phyloP scores from a whole-genome alignment of 305 asterid genomes.

The Ilex paraguariensis region DNA sequence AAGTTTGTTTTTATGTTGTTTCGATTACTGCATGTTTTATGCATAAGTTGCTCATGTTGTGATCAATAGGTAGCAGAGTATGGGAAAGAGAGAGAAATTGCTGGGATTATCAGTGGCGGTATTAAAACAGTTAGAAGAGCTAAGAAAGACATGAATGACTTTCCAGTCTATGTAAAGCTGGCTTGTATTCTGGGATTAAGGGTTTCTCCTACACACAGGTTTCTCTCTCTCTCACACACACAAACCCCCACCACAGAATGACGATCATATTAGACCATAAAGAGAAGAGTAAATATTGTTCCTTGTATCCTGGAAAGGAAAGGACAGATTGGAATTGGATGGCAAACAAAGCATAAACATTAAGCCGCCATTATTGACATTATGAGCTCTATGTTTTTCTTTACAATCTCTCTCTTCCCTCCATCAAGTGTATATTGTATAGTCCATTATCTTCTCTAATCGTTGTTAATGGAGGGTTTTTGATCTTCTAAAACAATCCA shows the following conservation, averaged over 20 bases:
- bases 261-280: not conserved
- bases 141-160: slow-evolving; percentile 20
- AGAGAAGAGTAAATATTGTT: not conserved
- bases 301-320: not conserved
- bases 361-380: not conserved
- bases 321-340: not conserved
- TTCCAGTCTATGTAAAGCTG: slow-evolving; percentile 47
- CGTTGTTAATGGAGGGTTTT: too few species aligned
- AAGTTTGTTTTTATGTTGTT: too few species aligned
- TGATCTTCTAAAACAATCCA: too few species aligned
- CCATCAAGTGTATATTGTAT: too few species aligned
- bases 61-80: slow-evolving; percentile 57
- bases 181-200: slow-evolving; percentile 78
- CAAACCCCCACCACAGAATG: not conserved
- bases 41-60: not conserved
- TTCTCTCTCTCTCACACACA: slow-evolving; percentile 6
- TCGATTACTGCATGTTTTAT: too few species aligned
- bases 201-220: slow-evolving; percentile 84
- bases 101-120: slow-evolving; percentile 73
- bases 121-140: slow-evolving; percentile 62
- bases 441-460: too few species aligned
- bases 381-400: too few species aligned
- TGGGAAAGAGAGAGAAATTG: slow-evolving; percentile 47
- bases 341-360: too few species aligned
- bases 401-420: too few species aligned